Evolutionary conservation across 129 eudicot species (phyloP).

Genomic region (Flaveria ramosissima): DNA sequence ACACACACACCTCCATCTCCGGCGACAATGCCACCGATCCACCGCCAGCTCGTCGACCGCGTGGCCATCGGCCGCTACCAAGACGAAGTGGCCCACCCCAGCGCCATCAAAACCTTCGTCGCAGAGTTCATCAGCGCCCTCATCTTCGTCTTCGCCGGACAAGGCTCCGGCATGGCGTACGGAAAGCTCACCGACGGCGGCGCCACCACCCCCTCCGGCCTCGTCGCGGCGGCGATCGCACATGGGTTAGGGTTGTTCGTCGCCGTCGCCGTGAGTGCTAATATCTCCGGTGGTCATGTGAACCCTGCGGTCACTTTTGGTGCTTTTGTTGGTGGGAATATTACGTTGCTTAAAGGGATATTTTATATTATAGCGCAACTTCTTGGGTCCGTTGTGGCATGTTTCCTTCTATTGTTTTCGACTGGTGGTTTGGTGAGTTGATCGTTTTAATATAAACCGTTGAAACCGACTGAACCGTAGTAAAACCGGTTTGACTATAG

Average conservation of each 20-base stretch:
- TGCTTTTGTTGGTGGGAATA: slow-evolving; percentile 53
- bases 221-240: slow-evolving; percentile 52
- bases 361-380: slow-evolving; percentile 54
- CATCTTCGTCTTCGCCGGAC: slow-evolving; percentile 62
- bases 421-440: slow-evolving; percentile 56
- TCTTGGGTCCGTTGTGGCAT: slow-evolving; percentile 57
- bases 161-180: slow-evolving; percentile 63
- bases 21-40: slow-evolving; percentile 27
- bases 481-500: no score
- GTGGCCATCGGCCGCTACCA: slow-evolving; percentile 45
- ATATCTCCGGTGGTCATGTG: slow-evolving; percentile 66
- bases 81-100: slow-evolving; percentile 48
- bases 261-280: slow-evolving; percentile 51
- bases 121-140: slow-evolving; percentile 63
- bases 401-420: slow-evolving; percentile 46
- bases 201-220: slow-evolving; percentile 40
- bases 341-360: slow-evolving; percentile 44
- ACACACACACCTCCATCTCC: neutral
- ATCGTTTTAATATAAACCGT: neutral
- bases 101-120: slow-evolving; percentile 50
- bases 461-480: neutral
- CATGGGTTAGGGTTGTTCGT: slow-evolving; percentile 59
- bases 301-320: slow-evolving; percentile 72
- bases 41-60: slow-evolving; percentile 28
- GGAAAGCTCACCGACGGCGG: slow-evolving; percentile 41